Base-by-base conservation (phyloP, 768 basidiomycete genomes). In the Leccinum subtestaceum region DNA sequence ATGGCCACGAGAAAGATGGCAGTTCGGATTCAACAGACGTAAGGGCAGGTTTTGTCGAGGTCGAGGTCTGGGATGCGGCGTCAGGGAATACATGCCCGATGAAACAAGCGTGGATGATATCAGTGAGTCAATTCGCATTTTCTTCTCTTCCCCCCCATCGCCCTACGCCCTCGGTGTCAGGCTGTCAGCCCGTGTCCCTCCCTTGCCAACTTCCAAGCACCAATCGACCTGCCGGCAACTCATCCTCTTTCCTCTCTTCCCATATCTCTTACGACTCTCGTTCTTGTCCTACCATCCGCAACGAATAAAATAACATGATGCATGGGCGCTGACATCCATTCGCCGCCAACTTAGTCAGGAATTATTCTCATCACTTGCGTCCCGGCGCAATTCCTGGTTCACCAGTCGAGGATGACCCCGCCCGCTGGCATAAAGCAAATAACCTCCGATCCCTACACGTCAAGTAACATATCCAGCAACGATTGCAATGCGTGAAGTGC, bases 281-380 rank as follows among this genome's bases (percentile, higher is more conserved):
- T 74, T 77, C 65, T 62, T 72, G 64, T 60, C 63, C 63, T 60
- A 62, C 34, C 59, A 58, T 60, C 64, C 53, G 60, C 63, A 58
- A 63, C 59, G 27, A 56, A 67, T 66, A 63, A 65, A 61, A 62
- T 59, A 57, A 64, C 62, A 66, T 62, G 52, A 63, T 60, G 59
- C 32, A 55, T 80, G 81, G 80, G 83, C 82, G 85, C 88, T 90
- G 84, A 89, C 78, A 61, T 76, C 69, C 78, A 95, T 93, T 95
- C 83, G 82, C 82, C 74, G 82, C 80, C 67, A 92, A 93, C 81
- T 78, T 95, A 90, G 91, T 93, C 80, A 82, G 84, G 80, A 94
- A 95, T 70, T 95, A 95, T 72, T 90, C 90, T 47, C 93, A 93
- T 15, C 88, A 95, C 75, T 81, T 96, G 65, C 73, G 84, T 55